Conservation (phyloP, 345 rosid genomes). For the Eucalyptus decipiens region DNA sequence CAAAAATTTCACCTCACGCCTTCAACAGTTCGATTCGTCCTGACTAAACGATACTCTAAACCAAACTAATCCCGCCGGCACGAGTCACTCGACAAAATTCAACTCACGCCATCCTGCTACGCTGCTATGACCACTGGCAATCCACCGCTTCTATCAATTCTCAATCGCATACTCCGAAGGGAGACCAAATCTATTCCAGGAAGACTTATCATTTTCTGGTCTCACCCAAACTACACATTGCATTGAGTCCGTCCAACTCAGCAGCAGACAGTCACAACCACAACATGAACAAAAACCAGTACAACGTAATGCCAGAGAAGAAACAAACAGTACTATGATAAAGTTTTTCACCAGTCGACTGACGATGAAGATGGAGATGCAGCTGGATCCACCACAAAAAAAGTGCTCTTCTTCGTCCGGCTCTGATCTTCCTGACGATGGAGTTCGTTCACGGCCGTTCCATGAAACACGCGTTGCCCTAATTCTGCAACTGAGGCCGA, state of each 20-base stretch:
- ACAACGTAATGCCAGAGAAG: neutral
- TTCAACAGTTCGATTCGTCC: neutral
- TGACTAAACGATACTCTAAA: neutral
- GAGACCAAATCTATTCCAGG: neutral
- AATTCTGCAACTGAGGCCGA: neutral
- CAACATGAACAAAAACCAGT: neutral
- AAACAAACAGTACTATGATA: neutral
- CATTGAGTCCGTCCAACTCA: neutral
- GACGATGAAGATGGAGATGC: neutral
- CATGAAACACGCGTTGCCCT: neutral
- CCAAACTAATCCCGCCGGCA: neutral
- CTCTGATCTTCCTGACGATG: neutral
- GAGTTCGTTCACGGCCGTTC: neutral
- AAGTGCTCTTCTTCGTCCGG: neutral
- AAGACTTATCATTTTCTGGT: neutral
- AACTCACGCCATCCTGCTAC: neutral
- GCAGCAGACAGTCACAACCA: neutral
- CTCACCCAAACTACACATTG: neutral
- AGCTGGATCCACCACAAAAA: neutral
- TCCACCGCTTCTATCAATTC: neutral
- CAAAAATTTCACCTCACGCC: neutral
- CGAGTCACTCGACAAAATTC: neutral
- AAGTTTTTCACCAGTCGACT: neutral
- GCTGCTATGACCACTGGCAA: neutral
- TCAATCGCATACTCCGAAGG: neutral